Conservation (phyloP, 176 grass and related monocot species). For the Ampelocalamus luodianensis region DNA sequence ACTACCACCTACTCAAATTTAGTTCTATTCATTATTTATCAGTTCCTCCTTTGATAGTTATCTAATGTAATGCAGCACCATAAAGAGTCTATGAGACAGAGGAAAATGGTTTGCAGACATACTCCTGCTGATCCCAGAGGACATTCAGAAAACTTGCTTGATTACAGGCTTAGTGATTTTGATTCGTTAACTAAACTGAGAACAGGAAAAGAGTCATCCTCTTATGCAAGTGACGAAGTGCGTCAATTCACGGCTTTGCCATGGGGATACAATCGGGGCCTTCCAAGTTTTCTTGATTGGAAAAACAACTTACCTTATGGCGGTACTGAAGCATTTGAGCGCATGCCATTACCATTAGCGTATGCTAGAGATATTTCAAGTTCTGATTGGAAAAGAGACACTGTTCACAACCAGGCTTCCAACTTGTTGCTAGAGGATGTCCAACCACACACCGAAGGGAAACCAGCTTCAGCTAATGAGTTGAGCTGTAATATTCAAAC, state of each 20-base stretch:
- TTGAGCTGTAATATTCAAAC: slow-evolving; percentile 45
- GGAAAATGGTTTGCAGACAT: slow-evolving; percentile 23
- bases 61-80: slow-evolving; percentile 41
- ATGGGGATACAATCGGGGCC: slow-evolving; percentile 28
- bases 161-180: slow-evolving; percentile 34
- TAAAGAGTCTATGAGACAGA: slow-evolving; percentile 23
- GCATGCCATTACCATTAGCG: slow-evolving; percentile 47
- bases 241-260: slow-evolving; percentile 46
- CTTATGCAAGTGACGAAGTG: slow-evolving; percentile 21
- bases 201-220: slow-evolving; percentile 25
- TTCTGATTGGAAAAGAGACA: slow-evolving; percentile 36
- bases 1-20: slow-evolving; percentile 3
- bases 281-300: slow-evolving; percentile 42
- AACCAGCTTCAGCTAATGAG: slow-evolving; percentile 33
- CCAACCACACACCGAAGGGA: slow-evolving; percentile 27
- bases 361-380: slow-evolving; percentile 28
- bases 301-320: slow-evolving; percentile 28
- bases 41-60: slow-evolving; percentile 34
- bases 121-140: slow-evolving; percentile 18
- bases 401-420: slow-evolving; percentile 41
- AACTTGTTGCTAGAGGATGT: slow-evolving; percentile 47
- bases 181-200: slow-evolving; percentile 8
- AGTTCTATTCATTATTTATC: slow-evolving; percentile 28
- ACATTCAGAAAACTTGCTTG: slow-evolving; percentile 32
- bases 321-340: slow-evolving; percentile 37